phyloP scores from a whole-genome alignment of 352 stramenopile genomes.

The Pythium coloratum region DNA sequence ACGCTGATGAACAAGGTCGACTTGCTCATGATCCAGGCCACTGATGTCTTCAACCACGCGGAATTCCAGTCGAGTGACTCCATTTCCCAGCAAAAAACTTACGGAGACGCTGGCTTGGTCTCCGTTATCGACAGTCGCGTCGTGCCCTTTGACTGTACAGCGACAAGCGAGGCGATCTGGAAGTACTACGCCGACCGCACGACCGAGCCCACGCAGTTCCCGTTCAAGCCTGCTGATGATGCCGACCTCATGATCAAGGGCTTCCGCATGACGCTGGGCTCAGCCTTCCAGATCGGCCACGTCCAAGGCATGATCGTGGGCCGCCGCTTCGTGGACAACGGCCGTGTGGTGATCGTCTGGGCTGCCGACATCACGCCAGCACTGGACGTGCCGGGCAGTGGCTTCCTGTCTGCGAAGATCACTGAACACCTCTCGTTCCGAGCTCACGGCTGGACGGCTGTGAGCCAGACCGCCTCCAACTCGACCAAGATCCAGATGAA shows the following conservation, averaged over 20 bases:
- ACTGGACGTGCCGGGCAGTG: not conserved
- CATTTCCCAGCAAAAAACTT: not conserved
- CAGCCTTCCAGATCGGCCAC: not conserved
- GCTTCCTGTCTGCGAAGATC: not conserved
- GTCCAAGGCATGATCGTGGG: conserved; percentile 19
- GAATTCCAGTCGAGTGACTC: not conserved
- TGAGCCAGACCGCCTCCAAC: not conserved
- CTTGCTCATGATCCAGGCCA: not conserved
- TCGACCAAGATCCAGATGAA: conserved; percentile 7
- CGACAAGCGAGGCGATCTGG: conserved; percentile 7
- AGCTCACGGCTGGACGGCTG: conserved; percentile 6
- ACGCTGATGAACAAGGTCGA: conserved; percentile 8
- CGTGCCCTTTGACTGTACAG: conserved; percentile 10
- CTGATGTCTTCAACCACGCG: conserved; percentile 1
- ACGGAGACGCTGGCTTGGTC: not conserved
- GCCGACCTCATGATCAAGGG: conserved; percentile 18
- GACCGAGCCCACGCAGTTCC: not conserved
- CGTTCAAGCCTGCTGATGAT: not conserved
- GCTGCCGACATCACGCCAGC: conserved; percentile 5
- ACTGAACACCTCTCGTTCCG: conserved; percentile 2
- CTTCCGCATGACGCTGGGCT: conserved; percentile 7
- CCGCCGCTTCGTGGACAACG: conserved; percentile 7
- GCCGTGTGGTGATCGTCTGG: conserved; percentile 10
- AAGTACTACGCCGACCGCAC: conserved; percentile 7
- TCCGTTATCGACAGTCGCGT: conserved; percentile 4